Base-by-base conservation (phyloP, 208 protist species). In the Crithidia fasciculata region DNA sequence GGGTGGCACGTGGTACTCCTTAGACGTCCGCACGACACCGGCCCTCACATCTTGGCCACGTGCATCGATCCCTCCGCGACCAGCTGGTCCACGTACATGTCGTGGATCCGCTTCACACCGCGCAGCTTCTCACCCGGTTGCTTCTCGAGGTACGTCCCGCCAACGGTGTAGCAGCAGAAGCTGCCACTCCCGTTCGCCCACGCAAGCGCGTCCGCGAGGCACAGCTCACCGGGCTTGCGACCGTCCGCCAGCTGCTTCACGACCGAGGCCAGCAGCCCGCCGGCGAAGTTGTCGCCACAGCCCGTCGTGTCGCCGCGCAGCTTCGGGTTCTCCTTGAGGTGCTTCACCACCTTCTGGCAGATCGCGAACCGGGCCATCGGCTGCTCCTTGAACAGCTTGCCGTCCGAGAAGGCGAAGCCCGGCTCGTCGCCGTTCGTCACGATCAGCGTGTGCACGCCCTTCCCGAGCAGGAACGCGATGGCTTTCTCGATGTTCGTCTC, bases 271-370 rank as follows among this genome's bases (percentile, higher is more conserved):
- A 84, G 60, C 57, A 78, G 66, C 6, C 71, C 74, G 44, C 74
- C 80, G 16, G 74, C 60, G 64, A 81, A 80, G 58, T 84, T 84
- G 60, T 84, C 74, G 13, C 74, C 80, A 56, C 80, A 81, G 4
- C 70, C 80, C 16, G 71, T 80, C 41, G 74, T 80, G 74, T 81
- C 74, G 37, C 74, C 80, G 40, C 66, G 62, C 70, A 78, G 63
- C 36, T 58, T 19, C 40, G 72, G 74, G 65, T 84, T 74, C 18
- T 69, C 73, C 47, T 71, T 74, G 9, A 80, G 62, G 39, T 84
- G 73, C 49, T 74, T 15, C 28, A 67, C 58, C 3, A 78, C 44
- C 37, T 65, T 75, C 37, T 54, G 19, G 44, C 71, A 73, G 36
- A 84, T 72, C 13, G 54, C 47, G 44, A 80, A 80, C 52, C 59